phyloP scores from a whole-genome alignment of 768 basidiomycete genomes.

The Phanerochaete sordida region DNA sequence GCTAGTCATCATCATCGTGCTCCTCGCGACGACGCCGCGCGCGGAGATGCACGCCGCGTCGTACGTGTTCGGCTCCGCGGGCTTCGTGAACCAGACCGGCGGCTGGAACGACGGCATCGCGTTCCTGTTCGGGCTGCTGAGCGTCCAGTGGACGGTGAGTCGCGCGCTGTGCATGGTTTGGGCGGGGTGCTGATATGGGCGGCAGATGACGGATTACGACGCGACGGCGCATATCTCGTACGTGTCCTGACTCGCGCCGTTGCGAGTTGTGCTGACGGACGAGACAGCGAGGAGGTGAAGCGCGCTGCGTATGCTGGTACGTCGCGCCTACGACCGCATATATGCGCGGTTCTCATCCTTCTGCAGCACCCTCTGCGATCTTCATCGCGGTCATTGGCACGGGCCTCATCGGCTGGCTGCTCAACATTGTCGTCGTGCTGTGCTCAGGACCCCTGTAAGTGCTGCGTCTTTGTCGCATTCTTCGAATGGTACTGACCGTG shows the following conservation, averaged over 20 bases:
- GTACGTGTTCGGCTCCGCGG: constrained; percentile 76
- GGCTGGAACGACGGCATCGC: constrained; percentile 78
- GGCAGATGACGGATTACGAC: constrained; percentile 51
- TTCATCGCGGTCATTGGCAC: constrained; percentile 73
- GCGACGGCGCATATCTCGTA: constrained; percentile 82
- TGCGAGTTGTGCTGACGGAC: neutral
- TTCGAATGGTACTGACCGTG: neutral
- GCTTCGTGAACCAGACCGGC: constrained; percentile 76
- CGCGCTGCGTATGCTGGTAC: constrained; percentile 75
- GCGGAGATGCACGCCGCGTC: constrained; percentile 75
- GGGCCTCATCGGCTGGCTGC: constrained; percentile 76
- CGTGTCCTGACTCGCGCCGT: constrained; percentile 21
- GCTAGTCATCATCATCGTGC: constrained; percentile 78
- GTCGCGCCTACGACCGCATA: constrained; percentile 35
- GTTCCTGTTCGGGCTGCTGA: constrained; percentile 80
- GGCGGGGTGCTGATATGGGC: neutral
- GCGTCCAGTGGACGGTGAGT: constrained; percentile 84
- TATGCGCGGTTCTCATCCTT: constrained; percentile 29
- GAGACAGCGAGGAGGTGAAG: constrained; percentile 67
- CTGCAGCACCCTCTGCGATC: constrained; percentile 51
- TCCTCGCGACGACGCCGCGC: constrained; percentile 70
- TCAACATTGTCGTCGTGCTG: constrained; percentile 84
- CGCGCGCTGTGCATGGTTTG: neutral
- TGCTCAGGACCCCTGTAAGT: constrained; percentile 76
- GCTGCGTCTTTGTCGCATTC: neutral